Base-by-base conservation (phyloP, 495 filamentous ascomycete species). In the Talaromyces nanjingensis region DNA sequence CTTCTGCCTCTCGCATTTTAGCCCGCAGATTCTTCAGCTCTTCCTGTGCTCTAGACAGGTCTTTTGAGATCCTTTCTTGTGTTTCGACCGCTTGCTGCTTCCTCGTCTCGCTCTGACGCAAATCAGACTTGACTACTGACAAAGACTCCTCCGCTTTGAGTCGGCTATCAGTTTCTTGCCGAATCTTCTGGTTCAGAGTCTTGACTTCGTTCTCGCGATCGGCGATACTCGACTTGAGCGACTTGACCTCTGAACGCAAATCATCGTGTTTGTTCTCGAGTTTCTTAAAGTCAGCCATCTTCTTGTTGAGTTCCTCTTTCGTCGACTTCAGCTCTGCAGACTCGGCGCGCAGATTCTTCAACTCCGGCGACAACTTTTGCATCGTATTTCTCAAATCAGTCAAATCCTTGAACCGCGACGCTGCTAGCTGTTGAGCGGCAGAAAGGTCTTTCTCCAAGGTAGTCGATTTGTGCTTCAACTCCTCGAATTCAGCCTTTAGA, bases 371-470 rank as follows among this genome's bases (percentile, higher is more conserved):
- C 9, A 88, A 78, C 69, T 93, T 96, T 60, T 93, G 88, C 9
- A 97, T 76, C 8, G 91, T 83, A 39, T 91, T 87, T 33, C 87
- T 78, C 53, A 94, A 74, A 42, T 96, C 90, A 0, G 87, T 89
- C 2, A 97, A 75, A 63, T 97, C 92, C 70, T 93, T 96, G 76
- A 91, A 98, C 8, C 96, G 83, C 29, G 85, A 85, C 55, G 92
- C 85, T 1, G 94, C 92, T 20, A 98, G 78, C 71, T 96, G 86
- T 68, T 97, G 83, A 0, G 92, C 89, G 8, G 92, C 93, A 1
- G 87, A 89, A 14, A 97, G 82, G 72, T 98, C 93, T 3, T 87
- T 91, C 65, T 96, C 87, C 9, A 97, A 72, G 0, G 85, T 84
- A 4, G 83, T 80, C 0, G 87, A 82, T 67, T 86, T 90, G 42